Conservation (phyloP, 2,329 filamentous ascomycete species). For the Ophiostoma fasciatum region DNA sequence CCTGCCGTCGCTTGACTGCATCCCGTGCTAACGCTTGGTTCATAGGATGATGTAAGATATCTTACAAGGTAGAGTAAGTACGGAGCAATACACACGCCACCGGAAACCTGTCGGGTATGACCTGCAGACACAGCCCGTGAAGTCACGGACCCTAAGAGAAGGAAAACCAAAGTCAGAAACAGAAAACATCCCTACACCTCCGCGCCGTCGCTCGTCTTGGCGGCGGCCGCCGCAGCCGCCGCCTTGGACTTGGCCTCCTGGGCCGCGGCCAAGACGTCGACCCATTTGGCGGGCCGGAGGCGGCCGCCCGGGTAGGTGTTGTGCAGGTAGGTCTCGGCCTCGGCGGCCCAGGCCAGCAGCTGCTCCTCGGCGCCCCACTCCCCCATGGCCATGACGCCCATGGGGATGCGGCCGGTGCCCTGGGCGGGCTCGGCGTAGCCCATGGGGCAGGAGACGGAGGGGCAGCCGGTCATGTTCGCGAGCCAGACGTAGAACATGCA, state of each 20-base stretch:
- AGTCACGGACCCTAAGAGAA: no score
- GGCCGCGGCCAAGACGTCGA: conserved; percentile 35
- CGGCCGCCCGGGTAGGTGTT: conserved; percentile 30
- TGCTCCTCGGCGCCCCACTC: conserved; percentile 55
- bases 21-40: no score
- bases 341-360: conserved; percentile 43
- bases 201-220: no score
- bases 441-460: conserved; percentile 58
- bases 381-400: conserved; percentile 48
- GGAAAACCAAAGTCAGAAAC: no score
- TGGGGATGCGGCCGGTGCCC: conserved; percentile 42
- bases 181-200: no score
- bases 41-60: no score
- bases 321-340: conserved; percentile 41
- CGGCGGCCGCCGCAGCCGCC: conserved; percentile 10
- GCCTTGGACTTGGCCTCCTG: conserved; percentile 13
- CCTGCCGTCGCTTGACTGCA: no score
- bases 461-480: conserved; percentile 68
- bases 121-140: no score
- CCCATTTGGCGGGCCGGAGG: conserved; percentile 37
- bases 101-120: no score
- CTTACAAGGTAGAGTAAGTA: no score
- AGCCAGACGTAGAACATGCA: conserved; percentile 81
- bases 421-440: conserved; percentile 49
- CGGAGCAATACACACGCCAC: no score